Base-by-base conservation (phyloP, 257 asterid species). In the Linaria vulgaris region DNA sequence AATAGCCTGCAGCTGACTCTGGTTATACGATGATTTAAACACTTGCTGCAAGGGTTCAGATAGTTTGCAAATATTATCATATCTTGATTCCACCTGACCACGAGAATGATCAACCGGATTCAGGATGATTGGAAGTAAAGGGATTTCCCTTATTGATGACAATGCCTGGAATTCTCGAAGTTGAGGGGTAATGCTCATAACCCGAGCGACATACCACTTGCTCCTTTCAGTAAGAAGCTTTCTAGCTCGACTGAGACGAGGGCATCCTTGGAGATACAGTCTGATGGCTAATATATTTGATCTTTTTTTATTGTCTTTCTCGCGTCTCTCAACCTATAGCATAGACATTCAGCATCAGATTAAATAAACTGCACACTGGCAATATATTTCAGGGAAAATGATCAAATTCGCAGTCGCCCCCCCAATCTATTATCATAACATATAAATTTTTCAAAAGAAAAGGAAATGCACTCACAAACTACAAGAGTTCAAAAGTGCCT, bases 141-240 rank as follows among this genome's bases (percentile, higher is more conserved):
- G 97, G 70, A 89, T 94, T 72, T 86, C 96, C 70, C 66, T 79
- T 66, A 94, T 78, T 57, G 96, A 83, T 56, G 99, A 87, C 80
- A 94, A 72, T 74, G 99, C 99, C 65, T 89, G 99, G 80, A 94
- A 94, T 78, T 94, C 97, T 65, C 99, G 84, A 68, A 94, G 87
- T 74, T 94, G 99, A 72, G 99, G 96, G 62, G 97, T 89, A 70
- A 94, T 85, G 82, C 86, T 89, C 97, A 94, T 85, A 70, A 94
- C 74, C 48, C 85, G 95, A 82, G 80, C 80, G 63, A 82, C 73
- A 81, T 69, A 80, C 99, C 99, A 94, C 82, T 87, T 94, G 91
- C 94, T 94, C 59, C 99, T 79, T 51, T 79, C 97, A 55, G 83
- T 82, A 57, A 92, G 91, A 76, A 76, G 80, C 78, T 85, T 89